These are phyloP conservation scores for Aureobasidium sp. DNA, from an alignment of 2,329 filamentous ascomycete genomes.

Conservation along the genomic window DNA sequence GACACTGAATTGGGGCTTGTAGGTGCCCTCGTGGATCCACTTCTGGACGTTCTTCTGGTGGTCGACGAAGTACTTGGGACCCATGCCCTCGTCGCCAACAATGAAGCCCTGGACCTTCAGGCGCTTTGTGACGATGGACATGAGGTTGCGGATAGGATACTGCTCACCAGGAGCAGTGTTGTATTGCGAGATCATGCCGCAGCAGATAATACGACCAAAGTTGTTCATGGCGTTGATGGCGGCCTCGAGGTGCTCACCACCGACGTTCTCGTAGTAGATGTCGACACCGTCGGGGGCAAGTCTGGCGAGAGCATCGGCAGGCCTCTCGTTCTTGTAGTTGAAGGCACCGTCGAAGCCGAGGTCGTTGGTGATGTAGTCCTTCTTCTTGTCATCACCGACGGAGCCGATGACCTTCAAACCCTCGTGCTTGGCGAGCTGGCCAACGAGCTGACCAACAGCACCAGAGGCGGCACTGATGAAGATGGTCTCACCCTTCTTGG, in stretches of 20 bases:
- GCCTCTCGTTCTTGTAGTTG: conserved; percentile 81
- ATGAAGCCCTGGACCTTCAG: conserved; percentile 70
- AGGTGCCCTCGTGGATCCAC: conserved; percentile 67
- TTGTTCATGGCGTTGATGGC: conserved; percentile 56
- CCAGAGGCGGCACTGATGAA: conserved; percentile 74
- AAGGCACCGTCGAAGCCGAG: conserved; percentile 67
- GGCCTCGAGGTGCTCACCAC: conserved; percentile 65
- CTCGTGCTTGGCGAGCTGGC: conserved; percentile 74
- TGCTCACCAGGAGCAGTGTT: conserved; percentile 51
- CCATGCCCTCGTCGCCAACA: conserved; percentile 57
- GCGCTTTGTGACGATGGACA: conserved; percentile 57
- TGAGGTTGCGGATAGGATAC: conserved; percentile 60
- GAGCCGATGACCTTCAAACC: conserved; percentile 72
- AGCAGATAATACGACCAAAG: conserved; percentile 57
- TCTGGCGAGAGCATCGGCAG: conserved; percentile 57
- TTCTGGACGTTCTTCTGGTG: conserved; percentile 67
- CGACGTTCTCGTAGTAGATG: conserved; percentile 74
- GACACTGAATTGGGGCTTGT: conserved; percentile 61
- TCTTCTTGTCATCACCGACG: conserved; percentile 71
- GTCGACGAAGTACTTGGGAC: conserved; percentile 56
- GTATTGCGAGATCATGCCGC: conserved; percentile 68
- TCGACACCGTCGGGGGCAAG: conserved; percentile 72
- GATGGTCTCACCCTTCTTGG: conserved; percentile 71
- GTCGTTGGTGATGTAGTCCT: conserved; percentile 63
- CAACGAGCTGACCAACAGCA: conserved; percentile 74